Evolutionary conservation across 768 basidiomycete species (phyloP), one percentile per base, ranked within the genome.

Genomic region (Amanita pseudoporphyria): DNA sequence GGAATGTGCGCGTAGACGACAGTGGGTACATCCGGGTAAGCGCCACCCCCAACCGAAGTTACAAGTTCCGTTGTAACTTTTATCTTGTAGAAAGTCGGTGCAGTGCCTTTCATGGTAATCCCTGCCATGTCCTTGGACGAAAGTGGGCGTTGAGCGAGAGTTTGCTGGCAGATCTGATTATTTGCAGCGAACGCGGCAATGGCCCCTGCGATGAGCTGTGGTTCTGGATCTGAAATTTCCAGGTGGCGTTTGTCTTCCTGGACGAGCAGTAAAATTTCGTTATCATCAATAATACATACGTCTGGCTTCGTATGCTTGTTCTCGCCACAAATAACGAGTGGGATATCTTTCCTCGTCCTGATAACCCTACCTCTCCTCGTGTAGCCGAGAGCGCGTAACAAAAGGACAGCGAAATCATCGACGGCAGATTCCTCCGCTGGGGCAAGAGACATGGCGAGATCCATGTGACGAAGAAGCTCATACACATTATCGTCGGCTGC

Each of bases 351-450:
- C 36, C 64, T 49, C 21, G 58, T 66, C 19, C 60, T 47, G 36
- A 52, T 24, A 31, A 54, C 28, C 24, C 54, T 43, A 6, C 32
- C 47, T 24, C 54, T 19, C 6, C 36, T 28, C 1, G 43, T 49
- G 45, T 66, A 67, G 21, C 62, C 58, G 24, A 63, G 35, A 12
- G 40, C 32, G 7, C 44, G 28, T 5, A 71, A 58, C 28, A 70
- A 61, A 10, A 51, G 28, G 12, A 62, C 58, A 3, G 55, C 53
- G 50, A 71, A 68, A 53, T 70, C 65, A 37, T 58, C 57, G 14
- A 68, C 69, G 22, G 66, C 63, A n/a, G 64, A 59, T 49, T 66
- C 64, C 18, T 59, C 61, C 6, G 46, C 39, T 19, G 47, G 42
- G 9, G 35, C 44, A 9, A 49, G 50, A 39, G 35, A 39, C 59